A percentile compares a stretch with the other conserved stretches of the same genome.
Evolutionary conservation across 1,284 basidiomycete genomes (phyloP).

Genomic region (Porodaedalea pini): DNA sequence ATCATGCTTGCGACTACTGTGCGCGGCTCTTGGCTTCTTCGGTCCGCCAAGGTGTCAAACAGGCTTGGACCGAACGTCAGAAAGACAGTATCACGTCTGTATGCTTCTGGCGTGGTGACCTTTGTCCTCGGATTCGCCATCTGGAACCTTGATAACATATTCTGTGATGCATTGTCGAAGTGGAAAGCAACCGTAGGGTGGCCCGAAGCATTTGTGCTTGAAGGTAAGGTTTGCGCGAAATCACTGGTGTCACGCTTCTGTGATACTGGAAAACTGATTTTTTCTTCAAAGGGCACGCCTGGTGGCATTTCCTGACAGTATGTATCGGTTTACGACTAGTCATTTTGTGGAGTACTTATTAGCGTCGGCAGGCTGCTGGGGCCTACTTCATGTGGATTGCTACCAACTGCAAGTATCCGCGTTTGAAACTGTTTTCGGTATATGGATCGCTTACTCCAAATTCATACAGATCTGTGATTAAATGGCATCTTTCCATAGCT

Average conservation of each 20-base stretch:
- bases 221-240: slow-evolving; percentile 40
- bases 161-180: slow-evolving; percentile 49
- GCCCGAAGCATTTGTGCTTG: slow-evolving; percentile 61
- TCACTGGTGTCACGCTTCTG: not conserved
- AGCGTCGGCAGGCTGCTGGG: slow-evolving; percentile 44
- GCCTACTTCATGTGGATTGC: slow-evolving; percentile 60
- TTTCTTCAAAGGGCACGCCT: slow-evolving; percentile 49
- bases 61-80: slow-evolving; percentile 44
- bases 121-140: slow-evolving; percentile 59
- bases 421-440: slow-evolving; percentile 1
- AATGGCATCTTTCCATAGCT: slow-evolving; percentile 24
- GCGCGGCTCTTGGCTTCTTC: slow-evolving; percentile 49
- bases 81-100: slow-evolving; percentile 38
- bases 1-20: slow-evolving; percentile 44
- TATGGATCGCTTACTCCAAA: slow-evolving; percentile 3
- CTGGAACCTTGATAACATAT: slow-evolving; percentile 72
- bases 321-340: not conserved
- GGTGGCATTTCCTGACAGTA: slow-evolving; percentile 72
- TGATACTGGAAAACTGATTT: slow-evolving; percentile 3
- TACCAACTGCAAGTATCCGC: slow-evolving; percentile 48
- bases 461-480: slow-evolving; percentile 45
- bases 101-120: slow-evolving; percentile 43
- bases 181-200: slow-evolving; percentile 56
- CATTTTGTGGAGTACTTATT: not conserved
- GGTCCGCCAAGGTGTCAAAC: slow-evolving; percentile 37